Conservation (phyloP, 495 filamentous ascomycete genomes). For the Baudoinia panamericana region DNA sequence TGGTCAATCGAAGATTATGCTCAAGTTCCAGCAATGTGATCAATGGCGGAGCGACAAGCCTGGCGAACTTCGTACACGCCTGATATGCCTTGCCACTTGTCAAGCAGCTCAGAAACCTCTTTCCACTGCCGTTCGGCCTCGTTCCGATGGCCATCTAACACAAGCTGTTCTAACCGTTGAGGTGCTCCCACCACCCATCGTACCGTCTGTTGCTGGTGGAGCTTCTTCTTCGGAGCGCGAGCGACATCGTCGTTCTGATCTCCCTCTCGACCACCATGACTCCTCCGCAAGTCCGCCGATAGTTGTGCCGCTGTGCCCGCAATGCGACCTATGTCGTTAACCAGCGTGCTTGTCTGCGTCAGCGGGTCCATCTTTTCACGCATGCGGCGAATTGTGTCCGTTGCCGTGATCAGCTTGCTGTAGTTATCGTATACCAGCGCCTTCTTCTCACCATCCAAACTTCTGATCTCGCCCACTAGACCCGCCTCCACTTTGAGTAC, state of each 20-base stretch:
- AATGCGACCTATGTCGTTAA: constrained; percentile 66
- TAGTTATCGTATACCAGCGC: constrained; percentile 98
- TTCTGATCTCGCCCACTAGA: constrained; percentile 63
- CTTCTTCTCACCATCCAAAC: constrained; percentile 88
- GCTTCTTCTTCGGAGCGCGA: constrained; percentile 21
- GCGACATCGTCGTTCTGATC: constrained; percentile 5
- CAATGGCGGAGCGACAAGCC: no score
- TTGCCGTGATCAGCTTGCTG: constrained; percentile 84
- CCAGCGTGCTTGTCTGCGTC: constrained; percentile 55
- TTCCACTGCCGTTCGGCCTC: constrained; percentile 39
- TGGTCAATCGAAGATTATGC: no score
- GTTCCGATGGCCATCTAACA: constrained; percentile 49
- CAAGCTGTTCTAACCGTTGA: constrained; percentile 35
- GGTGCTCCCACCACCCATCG: constrained; percentile 55
- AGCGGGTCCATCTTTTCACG: constrained; percentile 61
- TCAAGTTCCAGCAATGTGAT: no score
- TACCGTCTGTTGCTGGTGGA: constrained; percentile 52
- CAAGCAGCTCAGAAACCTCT: constrained; percentile 22
- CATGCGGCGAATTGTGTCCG: constrained; percentile 88
- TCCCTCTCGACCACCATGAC: constrained; percentile 25
- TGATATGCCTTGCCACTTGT: constrained; percentile 27
- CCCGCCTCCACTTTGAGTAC: constrained; percentile 51
- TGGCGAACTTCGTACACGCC: constrained; percentile 24
- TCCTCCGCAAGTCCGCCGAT: constrained; percentile 31
- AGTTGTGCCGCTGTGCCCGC: constrained; percentile 61